Conservation (phyloP, 352 stramenopile genomes). For the Phytopythium cucurbitacearum region DNA sequence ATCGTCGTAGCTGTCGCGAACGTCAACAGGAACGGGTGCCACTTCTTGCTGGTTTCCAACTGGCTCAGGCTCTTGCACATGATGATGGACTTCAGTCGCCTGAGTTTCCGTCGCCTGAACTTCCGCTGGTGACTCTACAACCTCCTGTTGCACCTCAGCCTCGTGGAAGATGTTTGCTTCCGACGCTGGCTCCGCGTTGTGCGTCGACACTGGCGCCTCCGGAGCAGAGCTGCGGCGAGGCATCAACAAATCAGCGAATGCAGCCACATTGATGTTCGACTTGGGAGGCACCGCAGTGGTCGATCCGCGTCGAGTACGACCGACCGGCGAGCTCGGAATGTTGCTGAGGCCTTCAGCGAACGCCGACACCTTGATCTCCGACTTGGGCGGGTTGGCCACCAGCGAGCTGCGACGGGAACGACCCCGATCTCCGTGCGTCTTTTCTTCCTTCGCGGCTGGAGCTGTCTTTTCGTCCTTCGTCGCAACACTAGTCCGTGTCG, state of each 20-base stretch:
- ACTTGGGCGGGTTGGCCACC: slow-evolving; percentile 26
- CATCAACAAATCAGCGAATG: slow-evolving; percentile 28
- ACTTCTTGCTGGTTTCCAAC: too few species aligned
- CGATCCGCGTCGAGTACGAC: slow-evolving; percentile 25
- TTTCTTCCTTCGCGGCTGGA: background rate
- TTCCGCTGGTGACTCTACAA: background rate
- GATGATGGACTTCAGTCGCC: too few species aligned
- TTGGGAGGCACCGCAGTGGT: slow-evolving; percentile 28
- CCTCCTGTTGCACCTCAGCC: background rate
- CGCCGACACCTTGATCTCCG: slow-evolving; percentile 22
- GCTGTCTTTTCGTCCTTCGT: background rate
- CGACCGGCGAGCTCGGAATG: slow-evolving; percentile 36
- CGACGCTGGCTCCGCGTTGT: background rate
- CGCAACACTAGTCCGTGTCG: too few species aligned
- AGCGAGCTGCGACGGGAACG: slow-evolving; percentile 14
- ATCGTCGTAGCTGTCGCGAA: too few species aligned
- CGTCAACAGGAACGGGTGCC: too few species aligned
- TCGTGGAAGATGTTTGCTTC: background rate
- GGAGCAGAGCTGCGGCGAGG: slow-evolving; percentile 16
- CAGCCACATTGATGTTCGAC: slow-evolving; percentile 44
- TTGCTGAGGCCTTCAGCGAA: slow-evolving; percentile 10
- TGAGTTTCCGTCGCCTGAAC: too few species aligned
- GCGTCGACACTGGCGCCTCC: slow-evolving; percentile 10
- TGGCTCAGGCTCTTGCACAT: too few species aligned
- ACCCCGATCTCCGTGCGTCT: background rate